Evolutionary conservation across 495 filamentous ascomycete genomes (phyloP), one percentile per base, ranked within the genome.

Genomic region (Symbiotaphrina buchneri): DNA sequence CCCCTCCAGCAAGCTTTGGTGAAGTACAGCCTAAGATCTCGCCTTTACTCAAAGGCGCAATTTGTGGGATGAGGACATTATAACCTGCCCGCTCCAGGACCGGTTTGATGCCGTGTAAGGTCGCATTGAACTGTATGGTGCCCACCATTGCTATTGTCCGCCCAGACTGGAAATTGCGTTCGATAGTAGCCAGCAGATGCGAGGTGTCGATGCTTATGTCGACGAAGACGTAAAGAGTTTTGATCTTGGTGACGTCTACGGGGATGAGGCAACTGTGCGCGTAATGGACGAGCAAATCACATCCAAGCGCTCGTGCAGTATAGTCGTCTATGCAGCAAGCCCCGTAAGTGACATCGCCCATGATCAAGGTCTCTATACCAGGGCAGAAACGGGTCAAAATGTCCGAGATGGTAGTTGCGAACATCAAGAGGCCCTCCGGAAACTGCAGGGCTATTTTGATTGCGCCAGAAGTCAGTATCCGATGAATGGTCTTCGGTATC

Each of bases 241-340:
- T 82, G 44, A 99, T 93, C 44, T 74, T 74, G 13, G 87, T 99
- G 6, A 92, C 75, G 43, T 87, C 82, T 0, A 95, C 82, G 0
- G 87, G 90, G 39, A 99, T 91, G 8, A 99, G 61, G 41, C 87
- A 99, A 47, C 73, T 82, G 49, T 99, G 87, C 0, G 87, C 87
- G 45, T 99, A 99, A 51, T 99, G 87, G 1, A 99, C 81, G 4
- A 99, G 61, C 2, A 99, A 55, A 46, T 99, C 87, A 43, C 87
- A 99, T 1, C 79, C 90, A 17, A 99, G 63, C 0, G 87, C 87
- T 13, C 87, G 67, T 0, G 87, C 87, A 0, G 87, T 95, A 53
- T 85, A 99, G 54, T 99, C 87, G 46, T 99, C 87, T 38, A 99
- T 94, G 45, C 87, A 99, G 57, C 87, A 99, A 2, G 87, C 87